Evolutionary conservation across 305 asterid species (phyloP).

Genomic region (Plantago lanceolata): DNA sequence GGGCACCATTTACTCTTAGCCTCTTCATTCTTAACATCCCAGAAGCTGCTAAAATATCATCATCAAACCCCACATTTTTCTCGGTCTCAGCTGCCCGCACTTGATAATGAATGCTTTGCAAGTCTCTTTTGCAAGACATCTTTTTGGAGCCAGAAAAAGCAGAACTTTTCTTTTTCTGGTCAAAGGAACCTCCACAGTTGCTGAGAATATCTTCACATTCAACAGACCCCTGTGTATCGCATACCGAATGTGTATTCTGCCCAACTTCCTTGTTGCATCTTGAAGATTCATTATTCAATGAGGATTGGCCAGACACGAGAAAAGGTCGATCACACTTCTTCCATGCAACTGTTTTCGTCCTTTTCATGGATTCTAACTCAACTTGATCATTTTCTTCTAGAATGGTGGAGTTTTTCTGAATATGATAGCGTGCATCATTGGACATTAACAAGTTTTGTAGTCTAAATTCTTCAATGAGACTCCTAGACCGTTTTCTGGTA

Average conservation of each 20-base stretch:
- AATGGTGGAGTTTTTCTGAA: constrained; percentile 32
- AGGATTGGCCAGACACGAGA: constrained; percentile 31
- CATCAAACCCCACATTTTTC: constrained; percentile 25
- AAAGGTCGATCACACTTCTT: constrained; percentile 36
- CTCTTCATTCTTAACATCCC: constrained; percentile 37
- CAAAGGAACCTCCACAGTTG: constrained; percentile 24
- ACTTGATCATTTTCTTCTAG: constrained; percentile 30
- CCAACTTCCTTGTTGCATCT: constrained; percentile 32
- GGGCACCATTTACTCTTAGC: constrained; percentile 29
- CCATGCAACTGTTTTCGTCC: constrained; percentile 40
- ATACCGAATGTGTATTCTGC: constrained; percentile 23
- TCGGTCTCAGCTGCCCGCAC: constrained; percentile 28
- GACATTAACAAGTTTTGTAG: constrained; percentile 31
- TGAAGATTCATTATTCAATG: constrained; percentile 24
- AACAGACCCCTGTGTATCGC: constrained; percentile 27
- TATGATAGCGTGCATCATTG: constrained; percentile 15
- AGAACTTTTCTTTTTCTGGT: constrained; percentile 29
- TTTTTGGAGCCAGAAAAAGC: constrained; percentile 27
- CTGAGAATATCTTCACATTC: constrained; percentile 28
- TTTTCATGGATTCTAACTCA: constrained; percentile 31
- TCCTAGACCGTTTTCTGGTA: constrained; percentile 31
- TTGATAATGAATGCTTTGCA: constrained; percentile 24
- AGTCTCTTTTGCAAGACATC: constrained; percentile 26
- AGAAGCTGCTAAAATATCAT: constrained; percentile 27
- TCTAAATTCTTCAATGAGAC: constrained; percentile 48